Conservation (phyloP, 2,329 filamentous ascomycete species). For the Penicillium sp. region DNA sequence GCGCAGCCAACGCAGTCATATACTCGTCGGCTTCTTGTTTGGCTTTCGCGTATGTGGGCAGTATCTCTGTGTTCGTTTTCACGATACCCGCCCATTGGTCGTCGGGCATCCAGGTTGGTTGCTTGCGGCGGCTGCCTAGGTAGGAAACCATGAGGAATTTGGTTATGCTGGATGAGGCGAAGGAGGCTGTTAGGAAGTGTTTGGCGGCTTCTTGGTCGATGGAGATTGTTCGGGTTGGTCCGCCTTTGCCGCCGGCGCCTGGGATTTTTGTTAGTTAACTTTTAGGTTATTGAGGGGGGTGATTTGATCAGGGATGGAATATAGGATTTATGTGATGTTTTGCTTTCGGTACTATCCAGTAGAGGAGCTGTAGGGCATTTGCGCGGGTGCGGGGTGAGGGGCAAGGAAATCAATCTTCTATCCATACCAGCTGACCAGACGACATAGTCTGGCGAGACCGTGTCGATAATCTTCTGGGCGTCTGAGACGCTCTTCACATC, state of each 20-base stretch:
- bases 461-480: constrained; percentile 58
- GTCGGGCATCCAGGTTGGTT: constrained; percentile 51
- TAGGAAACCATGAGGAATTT: constrained; percentile 57
- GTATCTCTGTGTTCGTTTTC: constrained; percentile 47
- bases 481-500: constrained; percentile 62
- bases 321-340: background rate
- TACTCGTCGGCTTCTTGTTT: constrained; percentile 57
- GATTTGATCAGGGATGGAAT: background rate
- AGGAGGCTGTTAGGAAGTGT: constrained; percentile 50
- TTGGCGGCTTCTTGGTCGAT: constrained; percentile 56
- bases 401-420: background rate
- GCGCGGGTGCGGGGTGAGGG: constrained; percentile 8
- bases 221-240: constrained; percentile 48
- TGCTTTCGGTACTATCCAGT: no score
- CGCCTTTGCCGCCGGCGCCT: constrained; percentile 57
- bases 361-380: background rate
- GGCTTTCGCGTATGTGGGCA: constrained; percentile 52
- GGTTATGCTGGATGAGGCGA: constrained; percentile 44
- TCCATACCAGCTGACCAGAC: constrained; percentile 47
- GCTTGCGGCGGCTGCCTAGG: constrained; percentile 48
- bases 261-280: background rate
- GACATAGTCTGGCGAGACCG: constrained; percentile 44
- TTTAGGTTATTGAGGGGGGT: no score
- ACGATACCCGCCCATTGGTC: constrained; percentile 46
- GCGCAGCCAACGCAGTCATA: constrained; percentile 46